These are phyloP conservation scores for Diplocarpon mali DNA, from an alignment of 2,329 filamentous ascomycete species.

Conservation along the genomic window DNA sequence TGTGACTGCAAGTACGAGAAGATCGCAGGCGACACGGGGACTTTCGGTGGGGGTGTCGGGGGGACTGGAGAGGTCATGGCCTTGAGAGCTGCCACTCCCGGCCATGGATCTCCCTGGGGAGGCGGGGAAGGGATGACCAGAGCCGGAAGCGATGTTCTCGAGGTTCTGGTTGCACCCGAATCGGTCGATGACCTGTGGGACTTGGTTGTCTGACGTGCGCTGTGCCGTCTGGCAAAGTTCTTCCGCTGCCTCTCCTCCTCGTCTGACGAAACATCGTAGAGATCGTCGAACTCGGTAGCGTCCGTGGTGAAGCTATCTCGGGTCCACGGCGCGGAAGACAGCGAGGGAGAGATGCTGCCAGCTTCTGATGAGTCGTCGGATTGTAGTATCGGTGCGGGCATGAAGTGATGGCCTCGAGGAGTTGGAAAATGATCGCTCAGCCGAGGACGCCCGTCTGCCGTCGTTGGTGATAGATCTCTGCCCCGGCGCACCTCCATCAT, in stretches of 20 bases:
- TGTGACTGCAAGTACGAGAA: conserved; percentile 61
- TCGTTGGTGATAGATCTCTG: conserved; percentile 30
- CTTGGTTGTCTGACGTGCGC: conserved; percentile 25
- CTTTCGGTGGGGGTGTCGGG: conserved; percentile 52
- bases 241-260: conserved; percentile 48
- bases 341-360: conserved; percentile 43
- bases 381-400: conserved; percentile 50
- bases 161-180: conserved; percentile 17
- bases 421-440: conserved; percentile 55
- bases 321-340: conserved; percentile 49
- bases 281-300: conserved; percentile 68
- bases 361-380: conserved; percentile 40
- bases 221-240: conserved; percentile 25
- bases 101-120: conserved; percentile 32
- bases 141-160: conserved; percentile 32
- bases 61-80: conserved; percentile 47
- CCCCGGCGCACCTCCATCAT: conserved; percentile 23
- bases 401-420: conserved; percentile 54
- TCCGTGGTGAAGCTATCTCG: conserved; percentile 51
- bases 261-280: conserved; percentile 73
- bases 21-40: conserved; percentile 66
- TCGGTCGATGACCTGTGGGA: conserved; percentile 21
- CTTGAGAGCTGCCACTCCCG: conserved; percentile 35
- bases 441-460: conserved; percentile 30
- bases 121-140: conserved; percentile 37